These are phyloP conservation scores for Solanum commersonii DNA, from an alignment of 257 asterid genomes.

Conservation along the genomic window DNA sequence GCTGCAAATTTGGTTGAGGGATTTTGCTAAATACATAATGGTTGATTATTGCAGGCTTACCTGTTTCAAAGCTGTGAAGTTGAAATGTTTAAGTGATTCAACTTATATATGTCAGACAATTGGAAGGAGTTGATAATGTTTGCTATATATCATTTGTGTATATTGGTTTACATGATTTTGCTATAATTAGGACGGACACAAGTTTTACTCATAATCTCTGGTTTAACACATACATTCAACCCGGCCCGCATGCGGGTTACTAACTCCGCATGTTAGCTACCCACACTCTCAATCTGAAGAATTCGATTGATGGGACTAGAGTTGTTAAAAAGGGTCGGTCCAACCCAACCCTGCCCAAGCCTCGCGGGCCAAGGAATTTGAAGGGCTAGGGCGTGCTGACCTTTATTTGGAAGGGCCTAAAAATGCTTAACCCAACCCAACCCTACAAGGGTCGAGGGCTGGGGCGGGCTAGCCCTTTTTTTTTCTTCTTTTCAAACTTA, in stretches of 20 bases:
- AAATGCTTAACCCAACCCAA: no score
- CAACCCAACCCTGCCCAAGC: not conserved
- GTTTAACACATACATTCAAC: not conserved
- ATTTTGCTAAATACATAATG: not conserved
- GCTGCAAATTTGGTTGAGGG: not conserved
- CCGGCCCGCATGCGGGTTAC: no score
- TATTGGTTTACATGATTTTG: not conserved
- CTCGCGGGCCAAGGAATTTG: no score
- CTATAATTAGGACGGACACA: not conserved
- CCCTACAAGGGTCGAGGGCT: no score
- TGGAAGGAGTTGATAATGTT: not conserved
- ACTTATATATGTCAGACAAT: not conserved
- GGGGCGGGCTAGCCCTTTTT: no score
- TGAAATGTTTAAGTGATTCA: not conserved
- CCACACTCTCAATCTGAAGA: no score
- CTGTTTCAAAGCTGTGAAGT: constrained; percentile 61
- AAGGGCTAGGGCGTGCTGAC: no score
- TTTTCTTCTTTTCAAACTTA: no score
- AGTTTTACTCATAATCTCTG: not conserved
- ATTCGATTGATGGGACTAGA: no score
- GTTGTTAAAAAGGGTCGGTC: not conserved
- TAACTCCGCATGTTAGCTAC: no score
- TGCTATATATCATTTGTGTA: not conserved
- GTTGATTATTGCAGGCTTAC: constrained; percentile 39
- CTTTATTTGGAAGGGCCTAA: no score